Conservation (phyloP, 371 early-diverging fungal species). For the Chytridiales sp. region DNA sequence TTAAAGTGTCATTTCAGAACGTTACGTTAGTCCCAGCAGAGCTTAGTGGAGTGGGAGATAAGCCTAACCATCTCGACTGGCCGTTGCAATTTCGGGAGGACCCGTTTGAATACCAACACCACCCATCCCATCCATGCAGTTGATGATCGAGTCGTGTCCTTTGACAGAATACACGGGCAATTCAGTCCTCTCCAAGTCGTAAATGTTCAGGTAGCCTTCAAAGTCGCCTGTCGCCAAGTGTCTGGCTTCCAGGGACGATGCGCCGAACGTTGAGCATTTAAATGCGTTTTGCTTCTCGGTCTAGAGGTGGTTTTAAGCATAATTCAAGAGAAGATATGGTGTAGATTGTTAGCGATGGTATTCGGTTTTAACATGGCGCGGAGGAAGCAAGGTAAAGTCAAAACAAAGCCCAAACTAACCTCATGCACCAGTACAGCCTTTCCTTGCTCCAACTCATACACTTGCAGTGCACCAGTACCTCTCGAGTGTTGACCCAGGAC, state of each 20-base stretch:
- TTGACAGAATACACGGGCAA: constrained; percentile 58
- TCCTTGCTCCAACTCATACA: constrained; percentile 57
- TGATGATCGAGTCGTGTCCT: constrained; percentile 75
- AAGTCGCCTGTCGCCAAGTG: constrained; percentile 77
- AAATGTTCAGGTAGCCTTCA: constrained; percentile 65
- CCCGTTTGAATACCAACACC: constrained; percentile 51
- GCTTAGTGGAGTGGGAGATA: not conserved
- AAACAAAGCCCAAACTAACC: constrained; percentile 28
- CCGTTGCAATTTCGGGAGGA: constrained; percentile 73
- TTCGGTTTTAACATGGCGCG: not conserved
- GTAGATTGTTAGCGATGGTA: not conserved
- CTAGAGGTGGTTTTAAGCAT: constrained; percentile 11
- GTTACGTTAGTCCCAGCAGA: not conserved
- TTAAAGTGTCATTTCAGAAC: not conserved
- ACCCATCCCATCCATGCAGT: constrained; percentile 70
- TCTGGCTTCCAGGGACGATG: constrained; percentile 52
- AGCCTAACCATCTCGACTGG: constrained; percentile 65
- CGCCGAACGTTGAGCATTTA: constrained; percentile 69
- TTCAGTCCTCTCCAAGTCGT: constrained; percentile 70
- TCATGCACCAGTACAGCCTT: constrained; percentile 48
- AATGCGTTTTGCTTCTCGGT: constrained; percentile 55
- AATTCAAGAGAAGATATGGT: not conserved
- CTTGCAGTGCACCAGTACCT: constrained; percentile 66
- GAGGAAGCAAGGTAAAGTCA: not conserved
- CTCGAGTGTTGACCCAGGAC: constrained; percentile 66